Evolutionary conservation across 371 early-diverging fungal genomes (phyloP).

Genomic region (Spiromyces aspiralis): DNA sequence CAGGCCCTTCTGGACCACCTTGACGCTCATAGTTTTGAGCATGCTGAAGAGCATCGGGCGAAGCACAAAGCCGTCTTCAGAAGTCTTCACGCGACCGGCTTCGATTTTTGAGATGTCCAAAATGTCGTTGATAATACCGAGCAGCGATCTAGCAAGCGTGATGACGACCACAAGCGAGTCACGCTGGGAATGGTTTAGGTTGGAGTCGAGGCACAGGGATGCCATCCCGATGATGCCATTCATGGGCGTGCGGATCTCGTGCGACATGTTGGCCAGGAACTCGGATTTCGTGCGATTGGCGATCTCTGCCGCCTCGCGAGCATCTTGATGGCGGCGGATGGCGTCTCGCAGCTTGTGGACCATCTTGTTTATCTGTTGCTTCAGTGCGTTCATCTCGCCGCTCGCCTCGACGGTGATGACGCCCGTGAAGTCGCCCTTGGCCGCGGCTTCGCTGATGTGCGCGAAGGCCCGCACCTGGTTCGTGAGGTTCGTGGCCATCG

Average conservation of each 20-base stretch:
- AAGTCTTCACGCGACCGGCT: conserved; percentile 55
- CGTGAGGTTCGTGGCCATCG: conserved; percentile 38
- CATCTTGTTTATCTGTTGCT: conserved; percentile 64
- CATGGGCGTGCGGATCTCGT: conserved; percentile 61
- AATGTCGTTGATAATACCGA: conserved; percentile 63
- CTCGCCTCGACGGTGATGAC: conserved; percentile 52
- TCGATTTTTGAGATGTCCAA: conserved; percentile 74
- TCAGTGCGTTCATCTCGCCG: conserved; percentile 60
- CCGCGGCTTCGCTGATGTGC: conserved; percentile 19
- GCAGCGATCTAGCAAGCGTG: conserved; percentile 42
- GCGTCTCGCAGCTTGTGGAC: conserved; percentile 44
- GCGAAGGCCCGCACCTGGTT: conserved; percentile 32
- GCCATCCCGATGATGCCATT: conserved; percentile 68
- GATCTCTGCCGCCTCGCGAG: conserved; percentile 53
- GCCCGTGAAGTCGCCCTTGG: conserved; percentile 45
- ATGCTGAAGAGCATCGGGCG: conserved; percentile 46
- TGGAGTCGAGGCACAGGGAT: conserved; percentile 41
- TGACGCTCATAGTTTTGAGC: conserved; percentile 46
- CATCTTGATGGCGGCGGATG: conserved; percentile 48
- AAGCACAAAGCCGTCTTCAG: conserved; percentile 46
- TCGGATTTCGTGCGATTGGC: conserved; percentile 56
- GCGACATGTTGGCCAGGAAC: conserved; percentile 59
- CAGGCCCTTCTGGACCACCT: conserved; percentile 43
- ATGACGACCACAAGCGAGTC: conserved; percentile 57
- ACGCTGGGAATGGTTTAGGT: conserved; percentile 52